Percentiles rank a stretch among this genome's conserved stretches.
Evolutionary conservation across 2,329 filamentous ascomycete species (phyloP).

Genomic region (Penicillium sclerotigenum): DNA sequence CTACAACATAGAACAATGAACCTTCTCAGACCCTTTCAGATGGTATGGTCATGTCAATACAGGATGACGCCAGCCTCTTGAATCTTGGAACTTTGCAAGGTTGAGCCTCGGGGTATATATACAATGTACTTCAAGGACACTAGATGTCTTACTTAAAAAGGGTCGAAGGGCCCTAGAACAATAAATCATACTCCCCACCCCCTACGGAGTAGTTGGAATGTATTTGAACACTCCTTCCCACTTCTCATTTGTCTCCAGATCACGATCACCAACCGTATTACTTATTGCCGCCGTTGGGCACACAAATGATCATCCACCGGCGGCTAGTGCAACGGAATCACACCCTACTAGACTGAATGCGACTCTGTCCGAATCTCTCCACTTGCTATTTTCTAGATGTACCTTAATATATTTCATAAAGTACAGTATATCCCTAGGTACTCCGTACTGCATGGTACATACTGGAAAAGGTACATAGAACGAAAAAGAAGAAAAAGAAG

Average conservation of each 20-base stretch:
- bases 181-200: not conserved
- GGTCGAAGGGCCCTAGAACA: not conserved
- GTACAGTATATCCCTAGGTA: too few species aligned
- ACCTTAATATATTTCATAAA: not conserved
- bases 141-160: not conserved
- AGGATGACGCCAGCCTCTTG: not conserved
- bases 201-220: not conserved
- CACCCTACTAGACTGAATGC: constrained; percentile 2
- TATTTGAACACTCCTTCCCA: not conserved
- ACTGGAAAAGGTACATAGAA: not conserved
- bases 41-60: not conserved
- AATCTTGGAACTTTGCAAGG: not conserved
- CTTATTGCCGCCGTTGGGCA: constrained; percentile 8
- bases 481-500: not conserved
- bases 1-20: too few species aligned
- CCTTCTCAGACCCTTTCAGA: too few species aligned
- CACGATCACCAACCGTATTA: not conserved
- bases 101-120: not conserved
- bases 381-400: not conserved
- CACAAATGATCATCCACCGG: constrained; percentile 4
- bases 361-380: constrained; percentile 1
- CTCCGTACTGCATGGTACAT: not conserved
- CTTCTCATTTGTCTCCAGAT: not conserved
- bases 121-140: not conserved
- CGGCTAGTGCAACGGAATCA: not conserved